A percentile compares a stretch with the other conserved stretches of the same genome.
These are phyloP conservation scores for Geotrichum klebahnii DNA, from an alignment of 1,139 yeast species.

Conservation along the genomic window DNA sequence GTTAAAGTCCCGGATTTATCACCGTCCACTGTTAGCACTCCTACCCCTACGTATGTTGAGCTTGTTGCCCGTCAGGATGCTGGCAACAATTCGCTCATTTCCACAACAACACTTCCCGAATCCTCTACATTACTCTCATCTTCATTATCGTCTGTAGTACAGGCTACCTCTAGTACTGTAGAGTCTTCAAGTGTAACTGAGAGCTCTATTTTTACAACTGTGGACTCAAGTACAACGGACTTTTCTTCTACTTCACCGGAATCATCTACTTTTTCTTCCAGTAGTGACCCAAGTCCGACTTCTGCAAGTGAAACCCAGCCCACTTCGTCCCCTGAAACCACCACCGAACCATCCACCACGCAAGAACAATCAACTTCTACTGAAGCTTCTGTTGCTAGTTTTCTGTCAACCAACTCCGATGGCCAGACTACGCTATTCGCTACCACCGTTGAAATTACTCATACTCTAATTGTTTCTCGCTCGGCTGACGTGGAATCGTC, in stretches of 20 bases:
- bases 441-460: slow-evolving; percentile 18
- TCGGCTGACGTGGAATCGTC: slow-evolving; percentile 15
- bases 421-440: slow-evolving; percentile 16
- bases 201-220: not conserved
- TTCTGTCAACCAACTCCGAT: slow-evolving; percentile 12
- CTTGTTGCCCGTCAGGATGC: slow-evolving; percentile 6
- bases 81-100: not conserved
- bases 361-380: slow-evolving; percentile 5
- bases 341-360: slow-evolving; percentile 2
- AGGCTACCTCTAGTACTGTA: not conserved
- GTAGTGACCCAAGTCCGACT: not conserved
- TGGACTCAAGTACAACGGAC: not conserved
- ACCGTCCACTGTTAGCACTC: not conserved
- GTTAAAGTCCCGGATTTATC: not conserved
- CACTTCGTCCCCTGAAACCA: not conserved
- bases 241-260: not conserved
- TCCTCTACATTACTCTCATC: not conserved
- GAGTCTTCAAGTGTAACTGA: not conserved
- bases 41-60: not conserved
- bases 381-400: slow-evolving; percentile 12
- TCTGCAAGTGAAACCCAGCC: not conserved
- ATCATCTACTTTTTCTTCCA: not conserved
- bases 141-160: not conserved
- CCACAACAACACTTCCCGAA: not conserved
- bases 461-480: slow-evolving; percentile 6